Evolutionary conservation across 768 basidiomycete species (phyloP).

Genomic region (Mrakia blollopis): DNA sequence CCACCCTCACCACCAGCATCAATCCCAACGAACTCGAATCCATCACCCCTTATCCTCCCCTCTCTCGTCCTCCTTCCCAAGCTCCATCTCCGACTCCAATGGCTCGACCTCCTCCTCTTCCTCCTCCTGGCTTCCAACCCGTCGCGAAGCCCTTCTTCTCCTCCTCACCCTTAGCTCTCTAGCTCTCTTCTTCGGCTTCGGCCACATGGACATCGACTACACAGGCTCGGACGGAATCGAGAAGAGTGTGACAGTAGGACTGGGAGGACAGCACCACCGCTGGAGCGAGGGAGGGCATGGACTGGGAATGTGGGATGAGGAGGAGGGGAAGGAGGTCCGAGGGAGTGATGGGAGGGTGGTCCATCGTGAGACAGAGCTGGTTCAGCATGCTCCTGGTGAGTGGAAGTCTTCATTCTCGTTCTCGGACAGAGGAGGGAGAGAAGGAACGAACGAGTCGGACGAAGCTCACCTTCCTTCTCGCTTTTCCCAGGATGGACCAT

Average conservation of each 20-base stretch:
- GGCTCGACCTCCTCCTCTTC: not conserved
- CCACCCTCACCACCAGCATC: not conserved
- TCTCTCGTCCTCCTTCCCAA: not conserved
- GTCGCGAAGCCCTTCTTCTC: conserved; percentile 67
- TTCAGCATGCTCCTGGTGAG: conserved; percentile 72
- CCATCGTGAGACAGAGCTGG: conserved; percentile 52
- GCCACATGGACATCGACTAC: conserved; percentile 54
- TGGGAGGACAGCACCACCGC: conserved; percentile 32
- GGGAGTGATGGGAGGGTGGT: not conserved
- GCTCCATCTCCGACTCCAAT: no score
- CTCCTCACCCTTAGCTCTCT: conserved; percentile 63
- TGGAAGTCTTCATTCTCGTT: conserved; percentile 7
- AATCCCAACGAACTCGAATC: no score
- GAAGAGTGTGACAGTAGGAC: not conserved
- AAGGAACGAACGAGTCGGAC: not conserved
- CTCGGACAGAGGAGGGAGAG: not conserved
- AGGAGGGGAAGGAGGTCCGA: conserved; percentile 5
- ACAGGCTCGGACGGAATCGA: not conserved
- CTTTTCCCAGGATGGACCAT: conserved; percentile 60
- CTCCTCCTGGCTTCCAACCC: conserved; percentile 50
- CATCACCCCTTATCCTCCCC: not conserved
- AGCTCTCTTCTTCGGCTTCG: conserved; percentile 67
- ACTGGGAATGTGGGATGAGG: not conserved
- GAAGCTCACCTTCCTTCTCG: not conserved
- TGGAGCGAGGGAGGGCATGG: conserved; percentile 33